Evolutionary conservation across 352 stramenopile species (phyloP), one percentile per base, ranked within the genome.

Genomic region (Plasmopara viticola): DNA sequence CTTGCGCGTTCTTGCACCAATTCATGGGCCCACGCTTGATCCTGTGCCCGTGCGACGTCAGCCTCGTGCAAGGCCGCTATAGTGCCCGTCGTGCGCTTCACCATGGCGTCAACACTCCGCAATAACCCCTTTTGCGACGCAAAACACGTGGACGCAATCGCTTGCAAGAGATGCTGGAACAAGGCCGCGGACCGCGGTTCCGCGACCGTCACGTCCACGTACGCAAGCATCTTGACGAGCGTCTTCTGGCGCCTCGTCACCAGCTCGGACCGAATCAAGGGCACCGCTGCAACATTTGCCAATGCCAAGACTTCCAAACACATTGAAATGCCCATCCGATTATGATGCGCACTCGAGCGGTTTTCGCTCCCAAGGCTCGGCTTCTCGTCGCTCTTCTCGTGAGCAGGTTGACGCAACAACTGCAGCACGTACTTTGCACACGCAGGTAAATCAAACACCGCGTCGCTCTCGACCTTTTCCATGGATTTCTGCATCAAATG

Each of bases 291-390:
- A 10, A 87, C 53, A n/a, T 74, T 62, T 46, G 78, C 74, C n/a
- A 89, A 48, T 2, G 78, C 75, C 12, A 89, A 51, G n/a, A 89
- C 63, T 44, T 86, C 78, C 40, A 89, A 62, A 49, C 69, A 84
- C 49, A 89, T 73, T 39, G 82, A 84, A 48, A 89, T 77, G 0
- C 72, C 74, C 29, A 86, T 76, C 2, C 78, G 73, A 43, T 89
- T 89, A 51, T 86, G 73, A 39, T 89, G 78, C n/a, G 78, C 75
- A 35, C 78, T 25, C 20, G 20, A 25, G 20, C 20, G 20, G 20
- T 25, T 25, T 25, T 25, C 20, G 86, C 10, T 47, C 60, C 12
- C 61, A 51, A 53, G 29, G 51, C 44, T 64, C 20, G 14, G 48
- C 46, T 52, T 65, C 57, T 56, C 68, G 42, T 45, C 46, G 50